Percentiles rank a stretch among this genome's conserved stretches.
Evolutionary conservation across 345 rosid genomes (phyloP).

Genomic region (Salix purpurea): DNA sequence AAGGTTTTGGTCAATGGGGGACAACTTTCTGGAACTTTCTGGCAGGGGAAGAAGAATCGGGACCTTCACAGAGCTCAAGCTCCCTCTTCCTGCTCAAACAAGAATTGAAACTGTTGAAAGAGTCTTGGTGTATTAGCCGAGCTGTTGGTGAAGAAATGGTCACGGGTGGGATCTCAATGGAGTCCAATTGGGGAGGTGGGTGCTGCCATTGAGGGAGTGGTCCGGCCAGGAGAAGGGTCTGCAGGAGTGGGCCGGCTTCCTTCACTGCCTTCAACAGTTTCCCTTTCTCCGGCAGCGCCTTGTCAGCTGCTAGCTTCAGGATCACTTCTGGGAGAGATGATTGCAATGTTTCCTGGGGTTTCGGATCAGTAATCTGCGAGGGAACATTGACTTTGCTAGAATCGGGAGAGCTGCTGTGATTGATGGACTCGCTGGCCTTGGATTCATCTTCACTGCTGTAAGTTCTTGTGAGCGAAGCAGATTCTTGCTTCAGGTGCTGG

Average conservation of each 20-base stretch:
- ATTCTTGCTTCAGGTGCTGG: constrained; percentile 10
- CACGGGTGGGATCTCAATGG: constrained; percentile 62
- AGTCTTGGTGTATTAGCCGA: constrained; percentile 21
- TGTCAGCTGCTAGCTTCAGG: constrained; percentile 35
- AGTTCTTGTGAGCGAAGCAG: constrained; percentile 15
- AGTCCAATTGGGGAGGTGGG: constrained; percentile 61
- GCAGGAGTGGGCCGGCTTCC: constrained; percentile 67
- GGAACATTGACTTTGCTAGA: constrained; percentile 6
- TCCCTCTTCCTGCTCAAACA: constrained; percentile 36
- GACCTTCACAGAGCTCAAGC: constrained; percentile 21
- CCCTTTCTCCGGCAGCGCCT: constrained; percentile 57
- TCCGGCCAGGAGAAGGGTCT: constrained; percentile 64
- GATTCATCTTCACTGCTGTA: constrained; percentile 39
- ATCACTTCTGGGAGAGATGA: constrained; percentile 12
- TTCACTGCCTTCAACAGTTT: constrained; percentile 63
- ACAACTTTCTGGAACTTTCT: constrained; percentile 27
- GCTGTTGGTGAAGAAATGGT: constrained; percentile 39
- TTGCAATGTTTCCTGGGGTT: neutral
- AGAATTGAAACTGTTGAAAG: constrained; percentile 25
- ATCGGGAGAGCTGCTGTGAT: constrained; percentile 12
- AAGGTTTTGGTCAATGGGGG: constrained; percentile 13
- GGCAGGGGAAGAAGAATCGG: constrained; percentile 23
- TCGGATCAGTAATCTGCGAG: constrained; percentile 8
- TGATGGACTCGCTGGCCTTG: constrained; percentile 15
- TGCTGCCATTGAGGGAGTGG: constrained; percentile 80